Evolutionary conservation across 305 asterid genomes (phyloP), one percentile per base, ranked within the genome.

Genomic region (Solanum hybrid): DNA sequence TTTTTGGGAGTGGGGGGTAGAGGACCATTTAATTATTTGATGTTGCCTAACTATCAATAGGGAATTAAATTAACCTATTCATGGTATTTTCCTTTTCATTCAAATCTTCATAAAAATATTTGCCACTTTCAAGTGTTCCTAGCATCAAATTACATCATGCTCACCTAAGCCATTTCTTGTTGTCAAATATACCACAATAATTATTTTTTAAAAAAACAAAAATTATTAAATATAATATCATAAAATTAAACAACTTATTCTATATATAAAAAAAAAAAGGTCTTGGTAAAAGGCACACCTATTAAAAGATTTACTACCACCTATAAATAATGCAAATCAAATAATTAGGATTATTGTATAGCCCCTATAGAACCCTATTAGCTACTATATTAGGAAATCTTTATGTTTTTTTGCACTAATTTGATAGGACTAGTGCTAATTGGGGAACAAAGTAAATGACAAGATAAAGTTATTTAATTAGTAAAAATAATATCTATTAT

Each of bases 401-500:
- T 6, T 79, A n/a, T 27, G 4, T 17, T 10, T 46, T 42, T 86
- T 90, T 79, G 90, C 84, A 84, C 32, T 88, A 76, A 89, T 87
- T 87, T 86, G 79, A 89, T 91, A 88, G 92, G 92, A 89, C 20
- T 82, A 60, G 60, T 72, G 90, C 92, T 91, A 89, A 91, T 86
- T 69, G 79, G 91, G 90, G 80, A 91, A 91, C 92, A 90, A 69
- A 38, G 60, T 72, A 88, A 78, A 82, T 87, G 84, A 73, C 87
- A 89, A 81, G 82, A 36, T 42, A n/a, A 60, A 86, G 88, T 31
- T 35, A 56, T 71, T 85, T 10, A 89, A 89, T 73, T 29, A 80
- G 69, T 69, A 89, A 37, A 56, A 72, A 24, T 10, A 3, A 81
- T 64, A 85, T 56, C 27, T 36, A 32, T 5, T 8, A 20, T 38